Base-by-base conservation (phyloP, 108 stramenopile genomes). In the Conticribra weissflogii region DNA sequence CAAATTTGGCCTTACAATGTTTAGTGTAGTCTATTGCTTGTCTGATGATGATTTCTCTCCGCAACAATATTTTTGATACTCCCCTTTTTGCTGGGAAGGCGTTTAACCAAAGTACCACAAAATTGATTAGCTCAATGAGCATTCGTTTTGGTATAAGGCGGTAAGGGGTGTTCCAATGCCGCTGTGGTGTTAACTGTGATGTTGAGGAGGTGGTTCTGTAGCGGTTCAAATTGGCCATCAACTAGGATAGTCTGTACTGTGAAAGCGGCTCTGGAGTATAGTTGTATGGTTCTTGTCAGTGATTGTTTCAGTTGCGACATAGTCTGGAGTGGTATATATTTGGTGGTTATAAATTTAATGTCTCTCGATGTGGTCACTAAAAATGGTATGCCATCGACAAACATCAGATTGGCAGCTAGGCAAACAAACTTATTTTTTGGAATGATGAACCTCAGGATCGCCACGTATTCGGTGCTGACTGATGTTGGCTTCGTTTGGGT, bases 311-410 rank as follows among this genome's bases (percentile, higher is more conserved):
- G n/a, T n/a, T n/a, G n/a, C n/a, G n/a, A n/a, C n/a, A n/a, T n/a
- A 16, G 0, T 46, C 49, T 47, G 18, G 8, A 2, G 5, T 41
- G 57, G 44, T 44, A 1, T 45, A 80, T 68, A 15, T 66, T 50
- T 21, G 81, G 19, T 18, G 57, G n/a, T 0, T 27, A 23, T 18
- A 72, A 70, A n/a, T n/a, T n/a, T n/a, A n/a, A n/a, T n/a, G n/a
- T n/a, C n/a, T n/a, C n/a, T n/a, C n/a, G n/a, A n/a, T 16, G 71
- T 59, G 3, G 76, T 81, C 16, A 52, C 32, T 0, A 81, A 57
- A 36, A 86, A 83, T 1, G 71, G 75, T 1, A 83, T 2, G 16
- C 59, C 30, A 47, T 82, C 79, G 1, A 86, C 77, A 22, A 65
- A n/a, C n/a, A n/a, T n/a, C n/a, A n/a, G n/a, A n/a, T n/a, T n/a